Percentiles rank a stretch among this genome's conserved stretches.
Evolutionary conservation across 2,329 filamentous ascomycete species (phyloP).

Genomic region (Biscogniauxia marginata): DNA sequence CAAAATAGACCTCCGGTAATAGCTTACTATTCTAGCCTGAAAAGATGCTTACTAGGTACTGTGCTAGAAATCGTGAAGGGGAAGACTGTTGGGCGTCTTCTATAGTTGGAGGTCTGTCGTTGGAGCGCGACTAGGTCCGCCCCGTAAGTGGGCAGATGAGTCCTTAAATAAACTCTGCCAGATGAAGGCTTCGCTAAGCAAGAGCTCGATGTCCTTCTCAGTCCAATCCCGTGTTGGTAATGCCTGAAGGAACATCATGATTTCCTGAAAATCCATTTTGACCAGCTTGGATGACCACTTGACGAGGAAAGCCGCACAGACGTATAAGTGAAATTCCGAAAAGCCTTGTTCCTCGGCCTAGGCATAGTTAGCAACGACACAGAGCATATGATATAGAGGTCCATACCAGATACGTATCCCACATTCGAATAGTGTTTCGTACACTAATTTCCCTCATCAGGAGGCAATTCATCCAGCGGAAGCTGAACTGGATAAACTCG

Average conservation of each 20-base stretch:
- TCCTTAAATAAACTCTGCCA: conserved; percentile 98
- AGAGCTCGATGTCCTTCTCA: conserved; percentile 94
- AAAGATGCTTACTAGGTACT: not conserved
- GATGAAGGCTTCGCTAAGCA: conserved; percentile 95
- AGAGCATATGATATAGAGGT: not conserved
- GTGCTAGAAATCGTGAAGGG: not conserved
- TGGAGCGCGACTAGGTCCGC: conserved; percentile 42
- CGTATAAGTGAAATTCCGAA: conserved; percentile 96
- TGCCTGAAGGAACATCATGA: conserved; percentile 99
- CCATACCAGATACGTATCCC: conserved; percentile 96
- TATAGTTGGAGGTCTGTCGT: conserved; percentile 41
- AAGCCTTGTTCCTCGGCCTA: conserved; percentile 98
- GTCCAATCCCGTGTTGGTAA: conserved; percentile 93
- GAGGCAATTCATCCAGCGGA: conserved; percentile 99
- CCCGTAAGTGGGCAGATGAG: conserved; percentile 81
- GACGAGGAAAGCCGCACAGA: conserved; percentile 94
- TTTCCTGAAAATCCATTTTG: conserved; percentile 97
- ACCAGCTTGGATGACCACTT: conserved; percentile 96
- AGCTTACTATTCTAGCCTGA: not conserved
- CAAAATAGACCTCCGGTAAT: not conserved
- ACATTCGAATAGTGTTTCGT: conserved; percentile 96
- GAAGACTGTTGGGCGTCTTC: not conserved
- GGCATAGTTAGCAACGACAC: conserved; percentile 9
- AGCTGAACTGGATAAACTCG: conserved; percentile 99
- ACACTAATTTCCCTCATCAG: conserved; percentile 97